Conservation (phyloP, 495 filamentous ascomycete genomes). For the Podospora anserina region DNA sequence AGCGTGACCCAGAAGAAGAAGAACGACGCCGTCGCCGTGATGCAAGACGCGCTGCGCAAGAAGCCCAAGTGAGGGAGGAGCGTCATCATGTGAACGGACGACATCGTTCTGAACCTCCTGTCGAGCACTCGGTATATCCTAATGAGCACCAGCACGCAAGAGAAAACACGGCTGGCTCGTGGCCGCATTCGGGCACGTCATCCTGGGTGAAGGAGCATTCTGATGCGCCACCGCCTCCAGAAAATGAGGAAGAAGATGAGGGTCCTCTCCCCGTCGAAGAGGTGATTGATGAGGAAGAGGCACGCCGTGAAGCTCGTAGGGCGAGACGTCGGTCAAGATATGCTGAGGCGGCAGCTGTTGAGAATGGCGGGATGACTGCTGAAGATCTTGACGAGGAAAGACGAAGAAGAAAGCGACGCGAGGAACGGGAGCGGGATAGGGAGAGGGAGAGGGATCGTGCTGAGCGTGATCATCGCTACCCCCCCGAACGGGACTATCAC, state of each 20-base stretch:
- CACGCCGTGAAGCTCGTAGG: constrained; percentile 44
- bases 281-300: constrained; percentile 43
- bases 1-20: constrained; percentile 38
- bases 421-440: constrained; percentile 27
- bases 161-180: constrained; percentile 41
- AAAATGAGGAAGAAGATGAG: constrained; percentile 28
- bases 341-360: constrained; percentile 30
- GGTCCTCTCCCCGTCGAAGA: constrained; percentile 22
- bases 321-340: constrained; percentile 46
- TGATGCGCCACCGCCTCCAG: constrained; percentile 53
- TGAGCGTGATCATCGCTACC: not conserved
- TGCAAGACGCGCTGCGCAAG: constrained; percentile 43
- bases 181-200: constrained; percentile 55
- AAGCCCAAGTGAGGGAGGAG: constrained; percentile 25
- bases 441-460: constrained; percentile 18
- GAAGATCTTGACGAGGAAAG: constrained; percentile 44
- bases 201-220: constrained; percentile 61
- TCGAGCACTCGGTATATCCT: constrained; percentile 44
- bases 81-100: constrained; percentile 14
- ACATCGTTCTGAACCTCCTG: constrained; percentile 35
- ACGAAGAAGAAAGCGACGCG: constrained; percentile 44
- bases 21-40: constrained; percentile 51
- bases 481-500: constrained; percentile 31
- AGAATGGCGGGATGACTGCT: constrained; percentile 22
- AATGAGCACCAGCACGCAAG: constrained; percentile 34